Evolutionary conservation across 2,329 filamentous ascomycete genomes (phyloP).

Genomic region (Hymenoscyphus salicellus): DNA sequence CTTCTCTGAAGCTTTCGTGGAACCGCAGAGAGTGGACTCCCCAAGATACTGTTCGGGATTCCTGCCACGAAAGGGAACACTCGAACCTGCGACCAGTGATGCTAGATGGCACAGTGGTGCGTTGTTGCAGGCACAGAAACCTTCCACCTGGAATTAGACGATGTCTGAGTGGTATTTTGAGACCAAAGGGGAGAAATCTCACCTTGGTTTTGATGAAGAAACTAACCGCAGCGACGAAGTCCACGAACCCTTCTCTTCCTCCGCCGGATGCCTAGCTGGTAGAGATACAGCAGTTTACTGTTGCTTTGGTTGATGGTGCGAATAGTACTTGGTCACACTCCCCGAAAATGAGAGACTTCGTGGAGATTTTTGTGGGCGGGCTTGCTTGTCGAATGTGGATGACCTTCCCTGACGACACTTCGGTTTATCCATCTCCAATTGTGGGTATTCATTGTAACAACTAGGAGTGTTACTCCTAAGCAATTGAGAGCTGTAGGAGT

Average conservation of each 20-base stretch:
- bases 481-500: background rate
- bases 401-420: background rate
- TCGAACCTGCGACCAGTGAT: too few species aligned
- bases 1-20: background rate
- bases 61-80: background rate
- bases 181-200: background rate
- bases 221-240: background rate
- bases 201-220: background rate
- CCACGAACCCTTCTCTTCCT: background rate
- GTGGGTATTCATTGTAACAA: background rate
- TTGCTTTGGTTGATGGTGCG: background rate
- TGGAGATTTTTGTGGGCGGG: background rate
- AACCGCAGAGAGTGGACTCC: background rate
- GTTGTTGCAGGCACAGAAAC: background rate
- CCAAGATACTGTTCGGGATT: background rate
- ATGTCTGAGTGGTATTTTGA: background rate
- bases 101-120: background rate
- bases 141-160: background rate
- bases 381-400: background rate
- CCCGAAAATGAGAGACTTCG: background rate
- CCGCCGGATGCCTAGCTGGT: background rate
- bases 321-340: background rate
- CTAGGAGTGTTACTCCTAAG: too few species aligned
- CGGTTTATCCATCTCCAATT: background rate
- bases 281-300: background rate